Base-by-base conservation (phyloP, 257 asterid species). In the Salvia hispanica region DNA sequence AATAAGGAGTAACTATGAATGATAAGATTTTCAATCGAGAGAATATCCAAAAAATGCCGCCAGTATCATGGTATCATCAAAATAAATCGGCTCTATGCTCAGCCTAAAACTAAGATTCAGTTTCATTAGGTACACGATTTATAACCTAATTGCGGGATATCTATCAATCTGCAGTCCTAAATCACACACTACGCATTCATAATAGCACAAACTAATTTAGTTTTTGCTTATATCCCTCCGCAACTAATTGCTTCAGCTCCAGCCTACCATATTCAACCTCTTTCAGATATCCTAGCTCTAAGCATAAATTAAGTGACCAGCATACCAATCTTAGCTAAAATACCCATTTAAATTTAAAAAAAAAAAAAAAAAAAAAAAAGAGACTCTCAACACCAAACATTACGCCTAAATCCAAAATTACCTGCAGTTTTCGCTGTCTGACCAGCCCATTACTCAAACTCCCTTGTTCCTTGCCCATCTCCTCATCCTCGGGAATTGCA, bases 401-500 rank as follows among this genome's bases (percentile, higher is more conserved):
- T 25, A 25, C 31, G 50, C 47, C 5, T 6, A 28, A 58, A 65
- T 43, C 53, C 50, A 63, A 76, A 25, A 63, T 64, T 68, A 90
- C 96, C 95, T 76, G 88, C 70, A 71, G 40, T 63, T 84, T 80
- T 40, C 92, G 81, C 64, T 83, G 95, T 72, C 87, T 79, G 61
- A 78, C 58, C 71, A 83, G 37, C 14, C 82, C 95, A 76, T 81
- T 81, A 57, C 57, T 36, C 65, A 71, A 55, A 48, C 72, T 73
- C 45, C 67, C 58, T 9, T 81, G 81, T 52, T 84, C 89, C 84
- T 79, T 84, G 53, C 84, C 94, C 61, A 76, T 78, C 78, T 88
- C 97, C 72, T 86, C 95, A 10, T 88, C 89, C 77, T 90, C 96
- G 0, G 96, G 95, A 51, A 90, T 88, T 3, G 90, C 94, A 69